Evolutionary conservation across 495 filamentous ascomycete genomes (phyloP).

Genomic region (Xylaria curta): DNA sequence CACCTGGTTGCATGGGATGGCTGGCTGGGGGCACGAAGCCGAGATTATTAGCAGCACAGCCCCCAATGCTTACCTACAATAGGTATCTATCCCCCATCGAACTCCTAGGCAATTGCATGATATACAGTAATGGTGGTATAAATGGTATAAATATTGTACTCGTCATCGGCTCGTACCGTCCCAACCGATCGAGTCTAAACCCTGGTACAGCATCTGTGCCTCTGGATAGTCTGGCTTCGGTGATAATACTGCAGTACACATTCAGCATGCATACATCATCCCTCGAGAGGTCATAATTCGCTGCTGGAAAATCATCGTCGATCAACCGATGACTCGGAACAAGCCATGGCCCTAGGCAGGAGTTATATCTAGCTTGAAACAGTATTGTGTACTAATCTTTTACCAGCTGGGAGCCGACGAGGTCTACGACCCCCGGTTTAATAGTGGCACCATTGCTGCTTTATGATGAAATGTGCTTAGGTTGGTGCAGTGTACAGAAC

Average conservation of each 20-base stretch:
- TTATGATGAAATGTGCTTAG: background rate
- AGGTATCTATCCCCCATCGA: conserved; percentile 1
- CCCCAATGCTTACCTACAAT: background rate
- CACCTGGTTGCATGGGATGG: conserved; percentile 13
- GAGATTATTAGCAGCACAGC: conserved; percentile 23
- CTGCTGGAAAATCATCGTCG: background rate
- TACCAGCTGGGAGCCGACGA: background rate
- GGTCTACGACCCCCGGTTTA: background rate
- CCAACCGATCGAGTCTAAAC: background rate
- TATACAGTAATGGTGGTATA: conserved; percentile 6
- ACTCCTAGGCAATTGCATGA: background rate
- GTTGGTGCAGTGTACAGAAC: too few species aligned
- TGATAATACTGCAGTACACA: background rate
- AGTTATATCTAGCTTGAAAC: background rate
- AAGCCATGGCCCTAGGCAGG: conserved; percentile 3
- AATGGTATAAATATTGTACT: background rate
- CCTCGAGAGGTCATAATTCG: background rate
- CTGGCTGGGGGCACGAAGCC: conserved; percentile 14
- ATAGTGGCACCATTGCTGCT: background rate
- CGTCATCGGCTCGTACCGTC: conserved; percentile 11
- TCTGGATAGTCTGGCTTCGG: background rate
- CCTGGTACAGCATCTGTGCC: background rate
- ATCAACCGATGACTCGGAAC: conserved; percentile 4
- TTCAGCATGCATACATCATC: background rate
- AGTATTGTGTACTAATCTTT: conserved; percentile 8